phyloP scores from a whole-genome alignment of 805 yeast genomes.

The Hanseniaspora occidentalis region DNA sequence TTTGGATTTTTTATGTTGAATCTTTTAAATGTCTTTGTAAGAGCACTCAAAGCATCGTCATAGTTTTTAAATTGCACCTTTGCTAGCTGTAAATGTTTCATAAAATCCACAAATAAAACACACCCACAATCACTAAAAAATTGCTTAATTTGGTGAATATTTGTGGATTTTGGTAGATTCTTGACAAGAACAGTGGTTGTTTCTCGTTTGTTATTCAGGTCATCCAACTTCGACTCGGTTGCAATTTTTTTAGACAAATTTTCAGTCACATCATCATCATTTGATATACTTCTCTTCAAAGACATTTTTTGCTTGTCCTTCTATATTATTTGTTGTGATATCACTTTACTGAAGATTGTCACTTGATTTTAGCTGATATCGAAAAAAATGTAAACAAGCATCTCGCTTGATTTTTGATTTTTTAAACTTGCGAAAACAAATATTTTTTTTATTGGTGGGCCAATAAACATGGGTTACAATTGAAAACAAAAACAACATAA shows the following conservation, averaged over 20 bases:
- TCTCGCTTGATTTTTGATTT: too few species aligned
- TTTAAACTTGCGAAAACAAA: too few species aligned
- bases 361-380: too few species aligned
- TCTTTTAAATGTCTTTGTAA: constrained; percentile 44
- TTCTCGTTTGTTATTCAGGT: constrained; percentile 35
- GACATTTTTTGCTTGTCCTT: too few species aligned
- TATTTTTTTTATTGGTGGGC: too few species aligned
- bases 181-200: constrained; percentile 41
- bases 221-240: neutral
- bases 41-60: constrained; percentile 39
- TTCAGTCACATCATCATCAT: neutral
- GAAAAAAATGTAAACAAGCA: too few species aligned
- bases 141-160: constrained; percentile 27
- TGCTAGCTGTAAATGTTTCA: constrained; percentile 26
- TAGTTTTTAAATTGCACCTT: constrained; percentile 44
- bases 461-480: too few species aligned
- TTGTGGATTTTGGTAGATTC: constrained; percentile 30
- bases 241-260: neutral
- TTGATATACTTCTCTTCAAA: too few species aligned
- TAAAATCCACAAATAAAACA: constrained; percentile 27
- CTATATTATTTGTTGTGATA: too few species aligned
- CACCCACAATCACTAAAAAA: constrained; percentile 54
- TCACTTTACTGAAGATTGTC: too few species aligned
- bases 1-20: constrained; percentile 17
- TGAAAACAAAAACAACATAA: too few species aligned